These are phyloP conservation scores for Aspergillus sclerotialis DNA, from an alignment of 2,329 filamentous ascomycete species.

Conservation along the genomic window DNA sequence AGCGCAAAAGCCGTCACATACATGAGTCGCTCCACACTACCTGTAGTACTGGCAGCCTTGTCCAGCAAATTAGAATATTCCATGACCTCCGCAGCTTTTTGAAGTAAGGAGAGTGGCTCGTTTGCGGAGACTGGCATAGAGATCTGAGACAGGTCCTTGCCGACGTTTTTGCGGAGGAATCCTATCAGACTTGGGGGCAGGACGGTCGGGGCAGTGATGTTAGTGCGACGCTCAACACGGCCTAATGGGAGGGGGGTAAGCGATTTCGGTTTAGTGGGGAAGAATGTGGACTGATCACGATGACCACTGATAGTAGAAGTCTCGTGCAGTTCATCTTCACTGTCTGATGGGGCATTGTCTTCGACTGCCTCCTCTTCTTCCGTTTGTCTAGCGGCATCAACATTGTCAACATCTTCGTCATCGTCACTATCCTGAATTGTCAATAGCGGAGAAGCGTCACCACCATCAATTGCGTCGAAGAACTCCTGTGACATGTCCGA, in stretches of 20 bases:
- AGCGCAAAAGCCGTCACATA: constrained; percentile 87
- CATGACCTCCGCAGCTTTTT: constrained; percentile 81
- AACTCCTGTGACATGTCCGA: constrained; percentile 82
- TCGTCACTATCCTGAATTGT: constrained; percentile 63
- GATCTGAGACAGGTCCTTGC: constrained; percentile 93
- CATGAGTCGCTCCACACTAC: constrained; percentile 65
- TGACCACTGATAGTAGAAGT: constrained; percentile 30
- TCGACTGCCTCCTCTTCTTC: constrained; percentile 46
- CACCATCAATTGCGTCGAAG: constrained; percentile 77
- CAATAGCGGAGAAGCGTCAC: constrained; percentile 58
- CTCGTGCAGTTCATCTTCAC: constrained; percentile 46
- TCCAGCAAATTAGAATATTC: constrained; percentile 87
- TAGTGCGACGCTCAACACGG: constrained; percentile 58
- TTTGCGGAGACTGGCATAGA: constrained; percentile 97
- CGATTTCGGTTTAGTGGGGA: constrained; percentile 68
- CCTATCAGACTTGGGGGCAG: constrained; percentile 85
- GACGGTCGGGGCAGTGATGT: constrained; percentile 66
- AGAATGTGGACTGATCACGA: constrained; percentile 47
- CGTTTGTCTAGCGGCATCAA: constrained; percentile 42
- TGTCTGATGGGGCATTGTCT: constrained; percentile 58
- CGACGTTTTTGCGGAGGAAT: constrained; percentile 93
- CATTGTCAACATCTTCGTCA: constrained; percentile 48
- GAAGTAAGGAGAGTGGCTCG: constrained; percentile 80
- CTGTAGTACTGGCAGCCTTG: constrained; percentile 52
- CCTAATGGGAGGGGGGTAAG: constrained; percentile 71